Base-by-base conservation (phyloP, 202 grass and related monocot species). In the Bolboschoenoplectus hybrid region DNA sequence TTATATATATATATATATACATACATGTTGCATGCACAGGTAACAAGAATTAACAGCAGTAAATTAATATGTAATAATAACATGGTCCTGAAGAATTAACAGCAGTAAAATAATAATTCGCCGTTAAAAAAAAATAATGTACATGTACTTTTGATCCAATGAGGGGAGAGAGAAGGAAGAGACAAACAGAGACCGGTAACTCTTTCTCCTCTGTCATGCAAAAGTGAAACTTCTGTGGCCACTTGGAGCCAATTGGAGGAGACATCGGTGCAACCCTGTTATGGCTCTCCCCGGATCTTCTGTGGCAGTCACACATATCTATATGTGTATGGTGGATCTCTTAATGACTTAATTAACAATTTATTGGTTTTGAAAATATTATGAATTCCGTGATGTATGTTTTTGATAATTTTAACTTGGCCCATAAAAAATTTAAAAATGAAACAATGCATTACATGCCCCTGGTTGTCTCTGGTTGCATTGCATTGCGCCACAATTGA, bases 101-200 rank as follows among this genome's bases (percentile, higher is more conserved):
- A 43, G 55, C 16, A 58, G 56, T 19, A 58, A 19, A 26, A 26
- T 14, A 60, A 12, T 83, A 64, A 82, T 46, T 51, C 45, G 6
- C 16, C 11, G 20, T 77, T 74, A 76, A 35, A 76, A 76, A 51
- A 55, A 26, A 26, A 26, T 26, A 26, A 26, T 26, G 26, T 26
- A 26, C 36, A 14, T 53, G 73, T 76, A 63, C 55, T 67, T 83
- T 67, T 83, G 46, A 83, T 82, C 60, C 17, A 83, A 83, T 67
- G 63, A 83, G 81, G 46, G 36, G 61, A 83, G 62, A 82, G 19
- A 17, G 32, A 67, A 82, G 45, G 1, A 65, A 65, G 63, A 49
- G 62, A 82, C 35, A 44, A 14, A 66, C 2, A 32, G 14, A 55
- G 81, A 69, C 63, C 43, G 13, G 43, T 67, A 83, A 67, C 45